Evolutionary conservation across 306 rosid genomes (phyloP).

Genomic region (Cyclanthera cordifolia): DNA sequence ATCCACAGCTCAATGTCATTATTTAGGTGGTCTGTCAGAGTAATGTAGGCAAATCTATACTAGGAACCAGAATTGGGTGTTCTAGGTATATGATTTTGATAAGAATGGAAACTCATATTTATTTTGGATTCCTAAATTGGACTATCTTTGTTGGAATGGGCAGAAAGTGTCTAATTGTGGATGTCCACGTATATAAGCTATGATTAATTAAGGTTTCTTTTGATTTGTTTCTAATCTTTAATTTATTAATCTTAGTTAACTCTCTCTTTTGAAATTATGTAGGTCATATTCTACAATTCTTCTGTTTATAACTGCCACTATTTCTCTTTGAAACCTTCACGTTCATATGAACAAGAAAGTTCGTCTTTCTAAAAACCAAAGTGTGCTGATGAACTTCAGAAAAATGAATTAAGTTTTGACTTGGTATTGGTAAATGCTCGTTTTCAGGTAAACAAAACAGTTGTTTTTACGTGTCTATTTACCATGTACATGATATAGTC

Average conservation of each 20-base stretch:
- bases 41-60: constrained; percentile 28
- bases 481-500: constrained; percentile 47
- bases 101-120: constrained; percentile 28
- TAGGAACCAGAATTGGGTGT: constrained; percentile 40
- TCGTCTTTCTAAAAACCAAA: constrained; percentile 45
- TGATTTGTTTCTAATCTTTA: neutral
- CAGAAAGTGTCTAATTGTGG: constrained; percentile 38
- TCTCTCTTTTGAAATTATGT: constrained; percentile 19
- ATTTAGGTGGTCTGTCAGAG: constrained; percentile 35
- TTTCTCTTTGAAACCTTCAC: constrained; percentile 38
- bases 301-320: constrained; percentile 62
- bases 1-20: constrained; percentile 28
- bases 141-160: constrained; percentile 78
- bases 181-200: constrained; percentile 98
- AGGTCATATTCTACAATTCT: constrained; percentile 70
- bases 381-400: constrained; percentile 67
- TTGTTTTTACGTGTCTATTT: constrained; percentile 14
- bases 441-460: constrained; percentile 15
- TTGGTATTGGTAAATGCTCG: constrained; percentile 69
- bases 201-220: constrained; percentile 23
- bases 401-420: constrained; percentile 39
- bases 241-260: constrained; percentile 14
- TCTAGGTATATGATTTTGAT: constrained; percentile 36
- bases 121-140: constrained; percentile 52
- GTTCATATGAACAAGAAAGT: constrained; percentile 37